Evolutionary conservation across 2,329 filamentous ascomycete species (phyloP).

Genomic region (Plectosphaerella plurivora): DNA sequence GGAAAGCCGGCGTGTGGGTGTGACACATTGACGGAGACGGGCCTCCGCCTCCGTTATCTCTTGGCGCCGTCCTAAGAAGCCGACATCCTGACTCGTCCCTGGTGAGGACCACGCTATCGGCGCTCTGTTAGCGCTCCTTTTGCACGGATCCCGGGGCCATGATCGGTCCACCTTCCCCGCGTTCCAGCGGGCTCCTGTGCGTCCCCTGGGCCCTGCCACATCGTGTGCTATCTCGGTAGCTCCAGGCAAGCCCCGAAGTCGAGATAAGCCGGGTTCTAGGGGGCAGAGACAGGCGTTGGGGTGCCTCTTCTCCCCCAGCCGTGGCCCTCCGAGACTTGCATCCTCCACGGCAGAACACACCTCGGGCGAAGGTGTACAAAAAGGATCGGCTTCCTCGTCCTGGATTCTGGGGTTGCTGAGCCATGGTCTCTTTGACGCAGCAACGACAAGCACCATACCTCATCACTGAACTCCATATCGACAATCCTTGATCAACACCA

Average conservation of each 20-base stretch:
- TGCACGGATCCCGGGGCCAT: not conserved
- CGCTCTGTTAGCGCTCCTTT: not conserved
- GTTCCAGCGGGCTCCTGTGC: not conserved
- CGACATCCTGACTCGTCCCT: not conserved
- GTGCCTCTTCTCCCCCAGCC: not conserved
- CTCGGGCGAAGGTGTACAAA: not conserved
- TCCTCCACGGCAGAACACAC: not conserved
- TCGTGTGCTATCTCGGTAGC: not conserved
- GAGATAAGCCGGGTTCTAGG: not conserved
- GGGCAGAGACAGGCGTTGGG: not conserved
- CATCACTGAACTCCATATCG: not conserved
- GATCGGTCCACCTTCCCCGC: not conserved
- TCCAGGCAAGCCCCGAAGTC: not conserved
- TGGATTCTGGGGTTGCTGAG: not conserved
- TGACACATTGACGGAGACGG: not conserved
- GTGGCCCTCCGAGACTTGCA: not conserved
- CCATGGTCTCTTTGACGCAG: not conserved
- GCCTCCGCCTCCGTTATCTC: conserved; percentile 1
- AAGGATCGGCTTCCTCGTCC: not conserved
- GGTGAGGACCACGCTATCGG: not conserved
- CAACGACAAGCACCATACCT: too few relatives aligned
- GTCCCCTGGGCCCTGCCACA: not conserved
- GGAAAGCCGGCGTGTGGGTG: not conserved
- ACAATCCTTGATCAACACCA: not conserved
- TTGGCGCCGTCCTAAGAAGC: not conserved